These are phyloP conservation scores for Globisporangium viniferum DNA, from an alignment of 352 stramenopile genomes.

Conservation along the genomic window DNA sequence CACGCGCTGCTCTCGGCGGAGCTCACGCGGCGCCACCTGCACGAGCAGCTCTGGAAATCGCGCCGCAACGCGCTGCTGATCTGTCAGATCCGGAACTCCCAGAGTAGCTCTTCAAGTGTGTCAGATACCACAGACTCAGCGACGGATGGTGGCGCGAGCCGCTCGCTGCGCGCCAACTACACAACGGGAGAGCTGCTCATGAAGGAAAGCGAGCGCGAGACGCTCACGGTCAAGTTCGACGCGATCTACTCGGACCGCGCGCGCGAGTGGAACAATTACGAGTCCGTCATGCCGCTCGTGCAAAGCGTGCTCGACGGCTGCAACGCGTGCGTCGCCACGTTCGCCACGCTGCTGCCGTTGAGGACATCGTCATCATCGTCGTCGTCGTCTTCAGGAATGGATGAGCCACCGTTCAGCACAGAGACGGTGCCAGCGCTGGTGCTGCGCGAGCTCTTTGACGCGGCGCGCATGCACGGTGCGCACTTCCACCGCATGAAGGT, in stretches of 20 bases:
- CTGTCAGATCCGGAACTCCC: slow-evolving; percentile 58
- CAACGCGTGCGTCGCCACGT: slow-evolving; percentile 68
- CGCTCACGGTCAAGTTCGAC: slow-evolving; percentile 52
- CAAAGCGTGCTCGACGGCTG: slow-evolving; percentile 65
- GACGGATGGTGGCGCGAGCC: not conserved
- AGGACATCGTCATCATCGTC: slow-evolving; percentile 9
- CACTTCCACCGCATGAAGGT: slow-evolving; percentile 52
- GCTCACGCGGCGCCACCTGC: slow-evolving; percentile 52
- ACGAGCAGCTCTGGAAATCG: slow-evolving; percentile 67
- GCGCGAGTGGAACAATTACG: slow-evolving; percentile 52
- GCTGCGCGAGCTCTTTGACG: slow-evolving; percentile 48
- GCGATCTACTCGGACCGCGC: slow-evolving; percentile 60
- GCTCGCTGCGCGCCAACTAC: slow-evolving; percentile 50
- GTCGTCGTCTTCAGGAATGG: not conserved
- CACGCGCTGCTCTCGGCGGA: slow-evolving; percentile 37
- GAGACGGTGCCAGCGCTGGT: slow-evolving; percentile 39
- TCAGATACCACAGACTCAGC: no score
- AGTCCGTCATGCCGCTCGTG: slow-evolving; percentile 57
- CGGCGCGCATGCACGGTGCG: slow-evolving; percentile 26
- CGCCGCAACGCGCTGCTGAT: slow-evolving; percentile 55
- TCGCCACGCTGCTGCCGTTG: slow-evolving; percentile 37
- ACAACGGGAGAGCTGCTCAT: slow-evolving; percentile 49
- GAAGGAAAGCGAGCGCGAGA: slow-evolving; percentile 29
- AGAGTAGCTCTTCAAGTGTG: not conserved
- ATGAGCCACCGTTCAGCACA: not conserved